Conservation (phyloP, 495 filamentous ascomycete species). For the Barbatosphaeria neglecta region DNA sequence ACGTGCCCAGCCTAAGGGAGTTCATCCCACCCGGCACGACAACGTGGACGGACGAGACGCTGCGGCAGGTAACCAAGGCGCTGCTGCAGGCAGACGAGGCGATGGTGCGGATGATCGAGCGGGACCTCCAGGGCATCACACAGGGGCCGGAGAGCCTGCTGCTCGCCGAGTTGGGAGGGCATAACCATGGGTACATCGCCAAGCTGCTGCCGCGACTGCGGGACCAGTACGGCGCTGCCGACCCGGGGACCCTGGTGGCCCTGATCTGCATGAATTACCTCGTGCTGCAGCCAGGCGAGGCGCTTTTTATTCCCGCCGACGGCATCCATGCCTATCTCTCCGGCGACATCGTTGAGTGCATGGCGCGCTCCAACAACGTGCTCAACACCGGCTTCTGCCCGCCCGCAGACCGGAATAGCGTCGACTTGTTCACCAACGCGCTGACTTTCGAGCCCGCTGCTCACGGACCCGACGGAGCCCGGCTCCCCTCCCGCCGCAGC, state of each 20-base stretch:
- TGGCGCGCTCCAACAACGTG: conserved; percentile 74
- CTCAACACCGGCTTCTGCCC: conserved; percentile 68
- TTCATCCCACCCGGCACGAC: conserved; percentile 37
- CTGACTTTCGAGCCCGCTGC: conserved; percentile 52
- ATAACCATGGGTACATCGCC: conserved; percentile 39
- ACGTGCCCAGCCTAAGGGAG: conserved; percentile 28
- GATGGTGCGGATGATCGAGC: conserved; percentile 36
- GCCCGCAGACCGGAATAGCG: conserved; percentile 45
- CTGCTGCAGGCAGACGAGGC: conserved; percentile 44
- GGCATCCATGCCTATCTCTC: conserved; percentile 69
- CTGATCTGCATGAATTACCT: conserved; percentile 67
- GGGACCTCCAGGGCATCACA: conserved; percentile 35
- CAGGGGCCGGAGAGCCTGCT: conserved; percentile 28
- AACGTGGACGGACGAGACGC: conserved; percentile 45
- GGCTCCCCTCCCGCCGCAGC: conserved; percentile 35
- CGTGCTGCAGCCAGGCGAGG: conserved; percentile 50
- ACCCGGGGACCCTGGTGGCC: conserved; percentile 53
- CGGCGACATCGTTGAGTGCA: conserved; percentile 76
- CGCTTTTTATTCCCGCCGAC: conserved; percentile 65
- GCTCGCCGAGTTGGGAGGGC: not conserved
- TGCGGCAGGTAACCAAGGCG: conserved; percentile 46
- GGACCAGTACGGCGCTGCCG: conserved; percentile 49
- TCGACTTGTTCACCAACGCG: conserved; percentile 49
- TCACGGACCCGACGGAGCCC: conserved; percentile 33
- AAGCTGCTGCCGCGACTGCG: conserved; percentile 52